Evolutionary conservation across 169 alveolate genomes (phyloP), one percentile per base, ranked within the genome.

Genomic region (Plasmodium billcollinsi): DNA sequence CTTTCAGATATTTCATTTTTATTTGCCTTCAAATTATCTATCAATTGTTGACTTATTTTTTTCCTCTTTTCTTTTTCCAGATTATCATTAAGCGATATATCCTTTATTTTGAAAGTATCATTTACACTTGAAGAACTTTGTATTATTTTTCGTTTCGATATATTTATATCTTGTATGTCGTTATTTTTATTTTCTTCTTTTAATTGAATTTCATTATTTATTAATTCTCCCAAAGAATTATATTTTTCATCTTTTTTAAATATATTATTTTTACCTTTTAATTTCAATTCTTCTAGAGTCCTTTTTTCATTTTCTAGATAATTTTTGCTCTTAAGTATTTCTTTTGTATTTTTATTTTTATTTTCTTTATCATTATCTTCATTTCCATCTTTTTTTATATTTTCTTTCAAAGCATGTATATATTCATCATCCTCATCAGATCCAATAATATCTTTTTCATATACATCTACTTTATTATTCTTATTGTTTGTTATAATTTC

Each of bases 291-390:
- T 59, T 78, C 89, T 58, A 78, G 39, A 21, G 69, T 78, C n/a
- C 78, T 52, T 33, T 78, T 78, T 33, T 78, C 89, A 63, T 78
- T 78, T 43, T 78, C 89, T 43, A 78, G 21, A 45, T 52, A 78
- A 24, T 78, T 66, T 52, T 52, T 78, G 26, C 78, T 59, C 47
- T 78, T 78, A 49, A 65, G 61, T 49, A 50, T 54, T 18, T 78
- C 89, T 6, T 65, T 21, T 29, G 33, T 9, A 1, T 66, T 56
- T n/a, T 58, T 49, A 9, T 15, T 3, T 15, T 50, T 45, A 15
- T 66, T 47, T 52, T 6, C 5, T 20, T 20, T 24, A 20, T 14
- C 70, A 20, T 39, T 20, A 11, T 11, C 1, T 61, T 61, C 7
- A 0, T 43, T 15, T 6, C 2, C 74, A 14, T 18, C 20, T 0